Base-by-base conservation (phyloP, 2,329 filamentous ascomycete genomes). In the Microsporum audouinii region DNA sequence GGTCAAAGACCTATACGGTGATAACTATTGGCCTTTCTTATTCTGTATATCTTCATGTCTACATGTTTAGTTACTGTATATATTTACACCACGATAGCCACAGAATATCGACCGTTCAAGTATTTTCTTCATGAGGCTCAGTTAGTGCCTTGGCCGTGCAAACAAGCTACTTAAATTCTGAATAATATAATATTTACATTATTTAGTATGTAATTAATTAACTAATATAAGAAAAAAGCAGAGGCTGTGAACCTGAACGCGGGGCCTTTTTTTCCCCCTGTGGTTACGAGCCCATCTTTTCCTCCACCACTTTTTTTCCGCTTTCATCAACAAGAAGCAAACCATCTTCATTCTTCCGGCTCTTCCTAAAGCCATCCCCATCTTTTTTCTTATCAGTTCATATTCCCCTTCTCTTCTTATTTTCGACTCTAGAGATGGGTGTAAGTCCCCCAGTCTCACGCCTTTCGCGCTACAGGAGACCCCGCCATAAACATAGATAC, bases 131-230 rank as follows among this genome's bases (percentile, higher is more conserved):
- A 12, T 43, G 39, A 12, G 39, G n/a, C 39, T 43, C 39, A n/a
- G 31, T 55, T 38, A 55, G 51, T 55, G 51, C 31, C 51, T 55
- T 55, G 51, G 51, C 51, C 51, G 39, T n/a, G 39, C n/a, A 43
- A 43, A 41, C 10, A 12, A 43, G 38, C 8, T 14, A 23, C 17
- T 23, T 23, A 23, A 23, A 23, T 23, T 23, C 17, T 1, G 17
- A 23, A 23, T 23, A 23, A 23, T 23, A 23, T 23, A 23, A 23
- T 23, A 23, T 23, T 23, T 23, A 23, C 17, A 23, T 23, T 23
- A 23, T 23, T 23, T 23, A 23, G 17, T 23, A 23, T 23, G 17
- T 23, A 23, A 23, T 23, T 23, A 23, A 23, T 23, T 23, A 23
- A 23, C 17, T 23, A 23, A 23, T 23, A 23, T 23, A 23, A 23